phyloP scores from a whole-genome alignment of 495 filamentous ascomycete species.

The Penicillium argentinense region DNA sequence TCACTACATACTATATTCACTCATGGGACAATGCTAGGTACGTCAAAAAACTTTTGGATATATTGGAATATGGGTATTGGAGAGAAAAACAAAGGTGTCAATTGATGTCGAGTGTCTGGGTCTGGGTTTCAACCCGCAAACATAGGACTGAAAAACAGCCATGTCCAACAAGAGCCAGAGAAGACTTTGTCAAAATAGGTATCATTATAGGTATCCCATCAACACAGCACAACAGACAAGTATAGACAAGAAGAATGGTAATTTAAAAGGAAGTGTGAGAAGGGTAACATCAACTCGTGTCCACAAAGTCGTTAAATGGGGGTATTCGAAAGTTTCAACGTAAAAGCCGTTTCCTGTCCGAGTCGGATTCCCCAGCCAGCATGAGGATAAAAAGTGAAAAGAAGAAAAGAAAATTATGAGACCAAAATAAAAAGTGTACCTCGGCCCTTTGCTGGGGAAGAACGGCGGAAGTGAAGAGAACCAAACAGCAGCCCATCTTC shows the following conservation, averaged over 20 bases:
- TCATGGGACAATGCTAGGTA: too few species aligned
- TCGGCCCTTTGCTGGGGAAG: slow-evolving; percentile 28
- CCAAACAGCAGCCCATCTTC: background rate
- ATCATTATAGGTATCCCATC: background rate
- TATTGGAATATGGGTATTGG: background rate
- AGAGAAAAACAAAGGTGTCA: slow-evolving; percentile 14
- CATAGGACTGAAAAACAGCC: too few species aligned
- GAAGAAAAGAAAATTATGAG: slow-evolving; percentile 15
- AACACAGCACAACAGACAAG: slow-evolving; percentile 13
- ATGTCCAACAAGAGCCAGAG: too few species aligned
- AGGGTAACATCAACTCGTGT: slow-evolving; percentile 35
- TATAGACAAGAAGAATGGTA: slow-evolving; percentile 25
- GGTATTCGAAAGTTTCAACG: slow-evolving; percentile 34
- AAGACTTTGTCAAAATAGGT: too few species aligned
- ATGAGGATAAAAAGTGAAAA: slow-evolving; percentile 21
- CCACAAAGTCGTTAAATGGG: slow-evolving; percentile 27
- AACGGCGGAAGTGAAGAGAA: slow-evolving; percentile 16
- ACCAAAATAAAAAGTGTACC: slow-evolving; percentile 17
- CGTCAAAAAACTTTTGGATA: too few species aligned
- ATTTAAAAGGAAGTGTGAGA: slow-evolving; percentile 16
- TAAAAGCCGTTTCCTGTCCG: slow-evolving; percentile 29
- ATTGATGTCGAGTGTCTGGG: slow-evolving; percentile 13
- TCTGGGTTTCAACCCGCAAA: background rate
- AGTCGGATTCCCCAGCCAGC: slow-evolving; percentile 24
- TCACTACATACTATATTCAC: slow-evolving; percentile 12